Percentiles rank a stretch among this genome's conserved stretches.
phyloP scores from a whole-genome alignment of 495 filamentous ascomycete species.

The Neurospora tetraspora region DNA sequence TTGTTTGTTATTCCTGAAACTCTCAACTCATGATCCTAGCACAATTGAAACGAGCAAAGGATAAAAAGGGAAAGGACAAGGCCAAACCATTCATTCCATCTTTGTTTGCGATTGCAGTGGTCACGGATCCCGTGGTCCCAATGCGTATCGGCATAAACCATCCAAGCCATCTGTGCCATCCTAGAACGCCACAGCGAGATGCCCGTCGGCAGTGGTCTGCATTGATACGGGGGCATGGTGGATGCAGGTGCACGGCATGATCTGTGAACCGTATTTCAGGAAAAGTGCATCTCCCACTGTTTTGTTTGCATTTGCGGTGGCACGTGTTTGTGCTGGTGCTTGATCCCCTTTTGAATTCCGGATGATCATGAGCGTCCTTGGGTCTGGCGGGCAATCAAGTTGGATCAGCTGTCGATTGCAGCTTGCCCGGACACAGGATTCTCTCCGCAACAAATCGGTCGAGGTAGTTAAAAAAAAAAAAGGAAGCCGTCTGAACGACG shows the following conservation, averaged over 20 bases:
- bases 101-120: neutral
- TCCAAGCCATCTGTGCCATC: neutral
- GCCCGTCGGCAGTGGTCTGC: neutral
- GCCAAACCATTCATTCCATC: neutral
- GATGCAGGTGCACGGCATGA: neutral
- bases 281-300: neutral
- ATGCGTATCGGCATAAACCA: neutral
- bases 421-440: neutral
- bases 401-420: neutral
- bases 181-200: neutral
- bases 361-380: neutral
- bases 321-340: no score
- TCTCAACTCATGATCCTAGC: neutral
- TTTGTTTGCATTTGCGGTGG: neutral
- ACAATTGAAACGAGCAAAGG: neutral
- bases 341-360: neutral
- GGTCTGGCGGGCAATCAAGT: neutral
- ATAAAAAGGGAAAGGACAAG: neutral
- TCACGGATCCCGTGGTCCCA: neutral
- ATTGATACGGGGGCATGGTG: neutral
- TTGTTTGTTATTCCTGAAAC: neutral
- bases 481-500: neutral
- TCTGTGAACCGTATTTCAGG: neutral
- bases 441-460: neutral
- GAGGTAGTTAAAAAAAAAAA: neutral